Base-by-base conservation (phyloP, 441 rosid genomes). In the Pelargonium australe region DNA sequence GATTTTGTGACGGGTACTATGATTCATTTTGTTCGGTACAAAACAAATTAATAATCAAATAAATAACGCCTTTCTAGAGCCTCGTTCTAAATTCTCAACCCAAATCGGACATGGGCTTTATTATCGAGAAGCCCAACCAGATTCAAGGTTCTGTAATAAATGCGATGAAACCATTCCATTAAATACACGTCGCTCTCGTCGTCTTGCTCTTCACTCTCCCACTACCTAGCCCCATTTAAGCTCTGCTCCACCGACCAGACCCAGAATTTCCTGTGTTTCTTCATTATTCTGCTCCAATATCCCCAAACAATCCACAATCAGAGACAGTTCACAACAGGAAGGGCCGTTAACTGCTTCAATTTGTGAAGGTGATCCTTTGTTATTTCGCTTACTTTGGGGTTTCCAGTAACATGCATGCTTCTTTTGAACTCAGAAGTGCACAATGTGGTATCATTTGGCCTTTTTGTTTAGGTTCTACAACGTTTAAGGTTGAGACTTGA, bases 191-290 rank as follows among this genome's bases (percentile, higher is more conserved):
- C 37, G 37, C 37, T 34, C 37, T 34, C 37, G 6, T 34, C 62
- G 62, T 57, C 62, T 57, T 19, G 23, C 28, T 7, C 20, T 57
- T 25, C 25, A 34, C 62, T 7, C 25, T 57, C 23, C 10, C 62
- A 57, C 23, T 5, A 17, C 62, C 62, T 57, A 57, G 20, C 62
- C 62, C 16, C 20, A 57, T 57, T 17, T 17, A 25, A 57, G 62
- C 62, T 57, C 62, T 19, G 62, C 4, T 17, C 17, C 60, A 53
- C 60, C 20, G 20, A 7, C 62, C 62, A 57, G 62, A 53, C 62
- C 62, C 20, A 17, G 28, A 57, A 17, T 7, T 57, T 57, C 60
- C 1, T 9, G 61, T 16, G 23, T 6, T 16, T 17, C n/a, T 1
- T 53, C 23, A 14, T 14, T n/a, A 14, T 53, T 53, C 23, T 53